Evolutionary conservation across 371 early-diverging fungal genomes (phyloP).

Genomic region (Apophysomyces elegans): DNA sequence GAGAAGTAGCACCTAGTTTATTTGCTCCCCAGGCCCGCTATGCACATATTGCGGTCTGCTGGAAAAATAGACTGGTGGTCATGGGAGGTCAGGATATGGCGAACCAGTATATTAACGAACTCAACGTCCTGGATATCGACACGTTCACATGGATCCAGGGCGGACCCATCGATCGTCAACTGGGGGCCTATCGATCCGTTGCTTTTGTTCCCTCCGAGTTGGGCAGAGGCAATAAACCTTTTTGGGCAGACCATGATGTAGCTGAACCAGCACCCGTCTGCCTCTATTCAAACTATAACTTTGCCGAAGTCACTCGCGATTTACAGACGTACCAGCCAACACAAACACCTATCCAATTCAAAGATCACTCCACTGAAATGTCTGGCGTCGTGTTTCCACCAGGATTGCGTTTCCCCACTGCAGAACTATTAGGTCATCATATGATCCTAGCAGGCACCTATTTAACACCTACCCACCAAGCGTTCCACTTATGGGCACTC

Average conservation of each 20-base stretch:
- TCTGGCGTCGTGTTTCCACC: conserved; percentile 69
- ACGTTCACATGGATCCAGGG: conserved; percentile 65
- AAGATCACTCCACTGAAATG: conserved; percentile 68
- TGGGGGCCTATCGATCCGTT: conserved; percentile 80
- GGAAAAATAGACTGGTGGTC: conserved; percentile 61
- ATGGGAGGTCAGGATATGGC: conserved; percentile 77
- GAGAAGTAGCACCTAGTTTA: conserved; percentile 43
- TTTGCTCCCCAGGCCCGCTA: conserved; percentile 68
- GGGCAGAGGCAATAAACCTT: conserved; percentile 16
- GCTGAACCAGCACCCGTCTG: conserved; percentile 41
- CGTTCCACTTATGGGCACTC: conserved; percentile 79
- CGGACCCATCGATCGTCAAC: conserved; percentile 63
- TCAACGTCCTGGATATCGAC: conserved; percentile 68
- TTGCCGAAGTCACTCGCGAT: conserved; percentile 73
- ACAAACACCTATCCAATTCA: conserved; percentile 31
- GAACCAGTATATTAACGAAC: conserved; percentile 74
- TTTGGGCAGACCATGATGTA: conserved; percentile 22
- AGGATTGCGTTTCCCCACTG: conserved; percentile 80
- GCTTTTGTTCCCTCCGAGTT: conserved; percentile 44
- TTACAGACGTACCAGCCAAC: conserved; percentile 62
- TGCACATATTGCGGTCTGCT: conserved; percentile 69
- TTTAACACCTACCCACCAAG: conserved; percentile 65
- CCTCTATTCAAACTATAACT: conserved; percentile 84
- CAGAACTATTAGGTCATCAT: conserved; percentile 68
- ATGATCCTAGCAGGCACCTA: conserved; percentile 77